Conservation (phyloP, 352 stramenopile species). For the Pythium biforme region DNA sequence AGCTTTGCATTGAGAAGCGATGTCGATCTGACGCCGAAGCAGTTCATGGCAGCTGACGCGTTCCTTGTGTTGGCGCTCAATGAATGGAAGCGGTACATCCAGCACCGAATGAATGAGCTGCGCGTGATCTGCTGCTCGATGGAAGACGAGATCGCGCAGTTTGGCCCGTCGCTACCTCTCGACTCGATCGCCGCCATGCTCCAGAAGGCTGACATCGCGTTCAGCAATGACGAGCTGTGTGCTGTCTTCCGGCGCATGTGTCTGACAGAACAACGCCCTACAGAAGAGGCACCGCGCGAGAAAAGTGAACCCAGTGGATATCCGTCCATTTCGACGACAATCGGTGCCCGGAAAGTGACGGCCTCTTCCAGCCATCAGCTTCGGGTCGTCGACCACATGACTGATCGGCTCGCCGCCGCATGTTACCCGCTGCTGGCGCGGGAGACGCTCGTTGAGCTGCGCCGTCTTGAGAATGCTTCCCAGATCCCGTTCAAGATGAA, state of each 20-base stretch:
- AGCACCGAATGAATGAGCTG: slow-evolving; percentile 68
- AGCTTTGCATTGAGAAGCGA: slow-evolving; percentile 6
- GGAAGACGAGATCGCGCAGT: slow-evolving; percentile 54
- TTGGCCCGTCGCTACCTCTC: slow-evolving; percentile 50
- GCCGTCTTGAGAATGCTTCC: slow-evolving; percentile 37
- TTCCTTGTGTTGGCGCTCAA: slow-evolving; percentile 62
- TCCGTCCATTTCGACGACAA: background rate
- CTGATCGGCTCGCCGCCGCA: slow-evolving; percentile 59
- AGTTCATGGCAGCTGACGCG: slow-evolving; percentile 37
- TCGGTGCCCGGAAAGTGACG: background rate
- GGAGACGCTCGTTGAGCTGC: slow-evolving; percentile 45
- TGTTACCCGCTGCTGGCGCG: slow-evolving; percentile 54
- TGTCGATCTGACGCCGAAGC: slow-evolving; percentile 12
- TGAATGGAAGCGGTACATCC: slow-evolving; percentile 74
- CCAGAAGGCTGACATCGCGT: slow-evolving; percentile 44
- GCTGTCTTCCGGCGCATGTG: slow-evolving; percentile 58
- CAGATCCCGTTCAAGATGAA: slow-evolving; percentile 39
- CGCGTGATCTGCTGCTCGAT: slow-evolving; percentile 54
- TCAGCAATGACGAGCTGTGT: slow-evolving; percentile 62
- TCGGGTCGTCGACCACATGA: slow-evolving; percentile 37
- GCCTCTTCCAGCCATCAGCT: background rate
- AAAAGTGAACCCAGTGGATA: background rate
- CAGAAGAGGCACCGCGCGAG: background rate
- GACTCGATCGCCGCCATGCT: slow-evolving; percentile 52
- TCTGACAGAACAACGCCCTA: slow-evolving; percentile 38